Evolutionary conservation across 2,329 filamentous ascomycete genomes (phyloP).

Genomic region (Penicillium sp.): DNA sequence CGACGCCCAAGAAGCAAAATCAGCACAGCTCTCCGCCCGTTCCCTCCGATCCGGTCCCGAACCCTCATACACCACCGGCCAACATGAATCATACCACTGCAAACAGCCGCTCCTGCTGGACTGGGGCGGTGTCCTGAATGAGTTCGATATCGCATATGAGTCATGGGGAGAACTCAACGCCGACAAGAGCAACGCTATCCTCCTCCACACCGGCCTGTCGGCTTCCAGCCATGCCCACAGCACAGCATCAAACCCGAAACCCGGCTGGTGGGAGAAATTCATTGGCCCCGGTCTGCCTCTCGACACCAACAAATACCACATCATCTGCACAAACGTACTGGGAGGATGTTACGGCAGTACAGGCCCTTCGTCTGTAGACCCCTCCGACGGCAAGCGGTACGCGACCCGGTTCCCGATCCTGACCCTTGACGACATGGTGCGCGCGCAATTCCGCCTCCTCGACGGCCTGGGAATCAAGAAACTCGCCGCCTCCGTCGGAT

Average conservation of each 20-base stretch:
- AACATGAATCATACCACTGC: conserved; percentile 76
- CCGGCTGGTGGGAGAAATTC: conserved; percentile 99
- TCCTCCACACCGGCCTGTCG: conserved; percentile 90
- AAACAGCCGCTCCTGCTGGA: conserved; percentile 76
- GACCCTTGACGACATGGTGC: conserved; percentile 96
- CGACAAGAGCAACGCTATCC: conserved; percentile 82
- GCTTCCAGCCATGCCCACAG: conserved; percentile 97
- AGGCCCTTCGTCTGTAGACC: conserved; percentile 84
- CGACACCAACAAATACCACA: conserved; percentile 86
- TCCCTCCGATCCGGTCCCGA: conserved; percentile 79
- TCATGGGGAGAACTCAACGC: conserved; percentile 82
- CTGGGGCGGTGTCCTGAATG: conserved; percentile 89
- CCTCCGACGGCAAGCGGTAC: conserved; percentile 82
- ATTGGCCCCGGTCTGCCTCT: conserved; percentile 84
- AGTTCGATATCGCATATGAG: conserved; percentile 89
- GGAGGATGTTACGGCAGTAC: conserved; percentile 96
- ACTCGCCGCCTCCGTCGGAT: conserved; percentile 89
- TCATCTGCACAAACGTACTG: conserved; percentile 96
- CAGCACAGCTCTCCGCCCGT: conserved; percentile 68
- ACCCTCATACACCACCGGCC: conserved; percentile 88
- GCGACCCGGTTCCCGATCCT: conserved; percentile 94
- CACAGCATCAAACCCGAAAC: conserved; percentile 79
- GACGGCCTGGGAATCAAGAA: conserved; percentile 74
- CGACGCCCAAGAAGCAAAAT: conserved; percentile 77
- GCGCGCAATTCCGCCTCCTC: conserved; percentile 87